Evolutionary conservation across 768 basidiomycete genomes (phyloP), one percentile per base, ranked within the genome.

Genomic region (Mycena pura): DNA sequence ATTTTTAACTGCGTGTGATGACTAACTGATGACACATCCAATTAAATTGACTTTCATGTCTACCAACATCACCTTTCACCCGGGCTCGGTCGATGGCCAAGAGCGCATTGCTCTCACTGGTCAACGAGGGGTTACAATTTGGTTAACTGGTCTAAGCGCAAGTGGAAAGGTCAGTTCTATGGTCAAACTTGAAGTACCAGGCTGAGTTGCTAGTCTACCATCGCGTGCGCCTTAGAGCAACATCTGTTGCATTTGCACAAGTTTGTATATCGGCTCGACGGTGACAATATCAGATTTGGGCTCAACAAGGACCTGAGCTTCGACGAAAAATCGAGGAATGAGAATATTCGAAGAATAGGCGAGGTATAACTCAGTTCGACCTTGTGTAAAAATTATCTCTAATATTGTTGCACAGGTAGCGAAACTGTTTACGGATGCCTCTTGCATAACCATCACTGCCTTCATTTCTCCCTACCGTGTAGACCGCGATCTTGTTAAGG

Each of bases 381-480:
- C 41, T 55, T 57, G 32, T 69, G 43, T 57, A n/a, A 21, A 13
- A 27, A 44, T 7, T 5, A 51, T 62, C n/a, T n/a, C 27, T 41
- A 25, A 32, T 17, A 7, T 36, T 43, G 19, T 15, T 6, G n/a
- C 48, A n/a, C 69, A 96, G 95, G 96, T 99, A 47, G 89, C 97
- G 44, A 95, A 94, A 74, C 82, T 99, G 39, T 97, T 99, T 75
- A 87, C 95, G 19, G 92, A 96, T 69, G 85, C 95, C 3, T 89
- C 86, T 29, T 92, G 90, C 67, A 83, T 97, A 65, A 82, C 92
- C 17, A 82, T 98, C 72, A 96, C 97, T 17, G 96, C 97, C 13
- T 99, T 99, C 79, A 99, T 99, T 76, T 99, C 97, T 1, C 97
- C 97, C n/a, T 98, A 99, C 77, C 82, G 86, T 47, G 84, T 87